Conservation (phyloP, 1,284 basidiomycete species). For the Phenoliferia sp. region DNA sequence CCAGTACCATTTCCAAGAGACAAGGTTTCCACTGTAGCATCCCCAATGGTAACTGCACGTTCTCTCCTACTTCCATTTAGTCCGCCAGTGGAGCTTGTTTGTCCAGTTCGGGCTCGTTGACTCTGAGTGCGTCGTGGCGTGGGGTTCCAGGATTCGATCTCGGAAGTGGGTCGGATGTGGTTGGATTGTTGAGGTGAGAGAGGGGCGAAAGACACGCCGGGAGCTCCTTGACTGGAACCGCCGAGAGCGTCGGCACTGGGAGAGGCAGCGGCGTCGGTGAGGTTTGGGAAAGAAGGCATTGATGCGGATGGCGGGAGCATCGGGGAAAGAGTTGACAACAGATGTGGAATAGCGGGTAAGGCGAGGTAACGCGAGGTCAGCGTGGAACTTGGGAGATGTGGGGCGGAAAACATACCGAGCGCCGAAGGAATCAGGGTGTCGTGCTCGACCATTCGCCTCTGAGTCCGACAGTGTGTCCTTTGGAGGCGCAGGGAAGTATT, state of each 20-base stretch:
- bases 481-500: slow-evolving; percentile 29
- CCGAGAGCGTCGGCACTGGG: slow-evolving; percentile 23
- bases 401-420: slow-evolving; percentile 17
- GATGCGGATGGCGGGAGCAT: too few relatives aligned
- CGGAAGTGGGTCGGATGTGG: slow-evolving; percentile 4
- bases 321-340: too few relatives aligned
- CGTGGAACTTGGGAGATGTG: too few relatives aligned
- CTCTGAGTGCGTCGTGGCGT: slow-evolving; percentile 24
- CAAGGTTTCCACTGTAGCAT: neutral
- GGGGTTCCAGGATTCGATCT: slow-evolving; percentile 22
- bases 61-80: neutral
- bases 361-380: too few relatives aligned
- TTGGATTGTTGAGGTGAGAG: too few relatives aligned
- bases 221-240: slow-evolving; percentile 13
- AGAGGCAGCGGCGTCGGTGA: neutral
- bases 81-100: neutral
- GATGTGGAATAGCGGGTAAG: too few relatives aligned
- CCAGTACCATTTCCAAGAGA: too few relatives aligned
- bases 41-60: neutral
- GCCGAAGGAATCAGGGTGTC: slow-evolving; percentile 24
- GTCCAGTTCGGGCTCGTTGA: slow-evolving; percentile 14
- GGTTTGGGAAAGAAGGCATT: neutral
- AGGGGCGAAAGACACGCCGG: slow-evolving; percentile 30
- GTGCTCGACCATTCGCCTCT: slow-evolving; percentile 18
- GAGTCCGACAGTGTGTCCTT: slow-evolving; percentile 6